A percentile compares a stretch with the other conserved stretches of the same genome.
Evolutionary conservation across 2,329 filamentous ascomycete species (phyloP).

Genomic region (Sporothrix curviconia): DNA sequence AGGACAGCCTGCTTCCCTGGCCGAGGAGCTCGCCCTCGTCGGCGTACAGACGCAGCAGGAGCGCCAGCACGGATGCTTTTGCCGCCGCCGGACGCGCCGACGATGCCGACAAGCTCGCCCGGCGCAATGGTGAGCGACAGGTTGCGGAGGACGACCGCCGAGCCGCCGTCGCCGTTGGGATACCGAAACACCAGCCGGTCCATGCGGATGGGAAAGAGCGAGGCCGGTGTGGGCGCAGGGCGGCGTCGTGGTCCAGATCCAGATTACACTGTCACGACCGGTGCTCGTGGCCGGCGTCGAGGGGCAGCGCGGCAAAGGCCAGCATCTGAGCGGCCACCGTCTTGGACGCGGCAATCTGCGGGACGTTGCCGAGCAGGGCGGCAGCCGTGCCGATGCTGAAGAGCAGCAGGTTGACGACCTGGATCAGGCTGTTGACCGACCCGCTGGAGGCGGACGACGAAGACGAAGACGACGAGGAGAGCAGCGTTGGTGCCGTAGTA

Average conservation of each 20-base stretch:
- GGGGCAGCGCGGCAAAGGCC: conserved; percentile 56
- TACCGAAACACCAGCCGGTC: conserved; percentile 65
- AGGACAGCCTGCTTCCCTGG: conserved; percentile 40
- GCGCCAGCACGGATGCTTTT: conserved; percentile 76
- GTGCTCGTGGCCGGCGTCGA: conserved; percentile 50
- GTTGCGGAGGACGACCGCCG: conserved; percentile 47
- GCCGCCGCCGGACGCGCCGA: conserved; percentile 80
- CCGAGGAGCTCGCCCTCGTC: not conserved
- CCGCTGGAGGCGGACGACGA: too few species aligned
- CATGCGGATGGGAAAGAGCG: conserved; percentile 43
- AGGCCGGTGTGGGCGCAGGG: conserved; percentile 28
- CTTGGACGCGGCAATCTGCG: conserved; percentile 70
- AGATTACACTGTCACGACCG: conserved; percentile 24
- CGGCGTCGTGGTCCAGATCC: conserved; percentile 36
- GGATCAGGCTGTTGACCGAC: conserved; percentile 56
- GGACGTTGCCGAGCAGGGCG: conserved; percentile 65
- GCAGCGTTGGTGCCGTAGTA: conserved; percentile 69
- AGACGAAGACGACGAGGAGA: too few species aligned
- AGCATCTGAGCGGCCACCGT: conserved; percentile 68
- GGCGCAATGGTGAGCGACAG: conserved; percentile 59
- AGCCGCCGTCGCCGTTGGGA: conserved; percentile 23
- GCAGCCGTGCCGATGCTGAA: conserved; percentile 71
- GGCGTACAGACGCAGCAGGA: conserved; percentile 67
- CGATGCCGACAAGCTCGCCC: conserved; percentile 67
- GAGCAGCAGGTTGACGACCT: conserved; percentile 76